Conservation (phyloP, 371 early-diverging fungal genomes). For the Mucor lusitanicus region DNA sequence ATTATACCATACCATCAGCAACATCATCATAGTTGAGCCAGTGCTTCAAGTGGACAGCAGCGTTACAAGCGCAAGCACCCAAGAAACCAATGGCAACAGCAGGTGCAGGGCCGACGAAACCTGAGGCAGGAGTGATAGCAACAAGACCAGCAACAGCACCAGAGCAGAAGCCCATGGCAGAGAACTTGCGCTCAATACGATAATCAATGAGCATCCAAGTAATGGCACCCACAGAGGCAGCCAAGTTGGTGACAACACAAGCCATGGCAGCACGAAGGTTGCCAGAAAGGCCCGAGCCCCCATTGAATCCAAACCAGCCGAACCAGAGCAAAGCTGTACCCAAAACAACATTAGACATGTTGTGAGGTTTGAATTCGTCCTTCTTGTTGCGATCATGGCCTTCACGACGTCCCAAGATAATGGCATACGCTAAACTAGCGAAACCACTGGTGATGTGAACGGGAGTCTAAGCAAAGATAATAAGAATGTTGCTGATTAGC, state of each 20-base stretch:
- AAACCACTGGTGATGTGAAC: constrained; percentile 92
- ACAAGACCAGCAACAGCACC: constrained; percentile 96
- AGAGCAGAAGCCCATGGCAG: constrained; percentile 88
- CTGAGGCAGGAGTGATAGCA: constrained; percentile 90
- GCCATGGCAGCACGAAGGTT: constrained; percentile 88
- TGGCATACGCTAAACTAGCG: constrained; percentile 84
- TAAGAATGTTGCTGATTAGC: not conserved
- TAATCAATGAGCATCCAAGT: constrained; percentile 86
- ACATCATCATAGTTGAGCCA: constrained; percentile 87
- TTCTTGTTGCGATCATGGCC: constrained; percentile 39
- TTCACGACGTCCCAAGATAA: constrained; percentile 80
- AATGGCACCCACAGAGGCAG: constrained; percentile 82
- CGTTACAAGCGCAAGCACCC: constrained; percentile 73
- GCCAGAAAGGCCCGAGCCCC: constrained; percentile 82
- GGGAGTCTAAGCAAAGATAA: constrained; percentile 70
- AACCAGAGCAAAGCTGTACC: constrained; percentile 91
- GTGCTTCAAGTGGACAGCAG: constrained; percentile 78
- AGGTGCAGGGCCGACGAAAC: constrained; percentile 83
- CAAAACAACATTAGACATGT: constrained; percentile 86
- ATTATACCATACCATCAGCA: no score
- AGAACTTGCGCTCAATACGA: constrained; percentile 73
- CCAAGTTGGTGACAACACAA: constrained; percentile 80
- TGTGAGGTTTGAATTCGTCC: constrained; percentile 81
- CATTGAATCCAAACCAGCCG: constrained; percentile 92
- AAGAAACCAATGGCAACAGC: constrained; percentile 82